Evolutionary conservation across 2,329 filamentous ascomycete genomes (phyloP).

Genomic region (Hyphodiscus sp.): DNA sequence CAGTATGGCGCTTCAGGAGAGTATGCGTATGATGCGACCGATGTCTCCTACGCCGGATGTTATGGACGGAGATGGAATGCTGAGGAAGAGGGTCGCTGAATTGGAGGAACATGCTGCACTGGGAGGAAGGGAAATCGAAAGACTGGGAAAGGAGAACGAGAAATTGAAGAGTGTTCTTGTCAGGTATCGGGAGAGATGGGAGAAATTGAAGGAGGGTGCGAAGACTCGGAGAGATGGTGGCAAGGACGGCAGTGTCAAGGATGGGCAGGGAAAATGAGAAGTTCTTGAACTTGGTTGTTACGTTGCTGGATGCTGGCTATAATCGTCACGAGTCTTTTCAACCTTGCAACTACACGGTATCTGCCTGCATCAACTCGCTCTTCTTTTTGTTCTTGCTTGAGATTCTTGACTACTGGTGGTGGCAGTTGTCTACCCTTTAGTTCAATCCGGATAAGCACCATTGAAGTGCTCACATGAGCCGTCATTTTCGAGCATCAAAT

Average conservation of each 20-base stretch:
- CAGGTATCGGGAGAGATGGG: constrained; percentile 59
- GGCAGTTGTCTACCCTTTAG: too few species aligned
- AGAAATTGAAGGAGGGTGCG: constrained; percentile 61
- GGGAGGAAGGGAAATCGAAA: constrained; percentile 54
- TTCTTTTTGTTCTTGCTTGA: too few species aligned
- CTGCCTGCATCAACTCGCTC: too few species aligned
- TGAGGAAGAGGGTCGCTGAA: constrained; percentile 50
- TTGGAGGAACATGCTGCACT: constrained; percentile 60
- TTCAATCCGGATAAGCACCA: too few species aligned
- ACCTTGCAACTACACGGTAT: too few species aligned
- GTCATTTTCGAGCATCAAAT: too few species aligned
- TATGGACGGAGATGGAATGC: constrained; percentile 35
- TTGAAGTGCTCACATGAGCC: too few species aligned
- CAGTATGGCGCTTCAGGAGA: constrained; percentile 79
- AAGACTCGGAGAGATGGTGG: constrained; percentile 33
- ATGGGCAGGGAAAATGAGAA: constrained; percentile 11
- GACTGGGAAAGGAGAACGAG: constrained; percentile 54
- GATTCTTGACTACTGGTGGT: too few species aligned
- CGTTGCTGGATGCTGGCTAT: constrained; percentile 4
- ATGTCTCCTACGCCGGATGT: constrained; percentile 40
- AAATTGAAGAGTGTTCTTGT: constrained; percentile 48
- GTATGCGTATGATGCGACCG: constrained; percentile 57
- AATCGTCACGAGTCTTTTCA: too few species aligned
- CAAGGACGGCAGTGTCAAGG: constrained; percentile 6
- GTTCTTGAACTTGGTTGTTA: constrained; percentile 1